Conservation (phyloP, 2,329 filamentous ascomycete genomes). For the Fusarium sp. region DNA sequence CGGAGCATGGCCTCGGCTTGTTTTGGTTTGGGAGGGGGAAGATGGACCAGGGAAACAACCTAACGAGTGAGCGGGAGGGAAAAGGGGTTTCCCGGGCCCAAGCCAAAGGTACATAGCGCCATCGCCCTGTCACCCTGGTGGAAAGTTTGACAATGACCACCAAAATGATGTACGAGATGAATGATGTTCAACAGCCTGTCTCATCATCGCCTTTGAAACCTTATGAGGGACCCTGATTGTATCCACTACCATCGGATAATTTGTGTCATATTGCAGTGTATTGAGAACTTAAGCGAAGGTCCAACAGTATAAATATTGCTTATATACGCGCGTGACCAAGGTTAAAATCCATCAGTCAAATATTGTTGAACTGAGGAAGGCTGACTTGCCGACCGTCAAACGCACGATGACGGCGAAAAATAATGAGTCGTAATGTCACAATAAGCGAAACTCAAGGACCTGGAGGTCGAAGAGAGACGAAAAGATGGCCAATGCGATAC, state of each 20-base stretch:
- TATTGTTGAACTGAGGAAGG: background rate
- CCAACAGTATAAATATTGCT: background rate
- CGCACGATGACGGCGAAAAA: background rate
- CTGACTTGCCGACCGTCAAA: background rate
- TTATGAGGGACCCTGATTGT: background rate
- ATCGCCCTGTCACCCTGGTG: constrained; percentile 28
- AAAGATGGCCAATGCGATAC: constrained; percentile 28
- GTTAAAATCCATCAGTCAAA: background rate
- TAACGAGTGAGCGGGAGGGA: constrained; percentile 38
- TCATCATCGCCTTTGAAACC: background rate
- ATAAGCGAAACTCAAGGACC: constrained; percentile 10
- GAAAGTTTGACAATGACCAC: constrained; percentile 21
- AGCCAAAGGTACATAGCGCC: constrained; percentile 35
- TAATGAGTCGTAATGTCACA: background rate
- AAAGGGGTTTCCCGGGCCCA: constrained; percentile 42
- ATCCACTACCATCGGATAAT: background rate
- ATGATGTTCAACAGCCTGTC: background rate
- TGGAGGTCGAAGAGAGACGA: constrained; percentile 23
- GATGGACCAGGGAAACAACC: constrained; percentile 35
- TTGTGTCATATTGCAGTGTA: background rate
- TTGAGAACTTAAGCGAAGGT: background rate
- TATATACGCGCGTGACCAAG: background rate
- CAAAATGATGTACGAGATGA: constrained; percentile 13
- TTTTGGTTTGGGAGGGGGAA: constrained; percentile 23
- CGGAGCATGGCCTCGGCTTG: constrained; percentile 31